These are phyloP conservation scores for Platanus orientalis DNA, from an alignment of 164 flowering plant species.

Conservation along the genomic window DNA sequence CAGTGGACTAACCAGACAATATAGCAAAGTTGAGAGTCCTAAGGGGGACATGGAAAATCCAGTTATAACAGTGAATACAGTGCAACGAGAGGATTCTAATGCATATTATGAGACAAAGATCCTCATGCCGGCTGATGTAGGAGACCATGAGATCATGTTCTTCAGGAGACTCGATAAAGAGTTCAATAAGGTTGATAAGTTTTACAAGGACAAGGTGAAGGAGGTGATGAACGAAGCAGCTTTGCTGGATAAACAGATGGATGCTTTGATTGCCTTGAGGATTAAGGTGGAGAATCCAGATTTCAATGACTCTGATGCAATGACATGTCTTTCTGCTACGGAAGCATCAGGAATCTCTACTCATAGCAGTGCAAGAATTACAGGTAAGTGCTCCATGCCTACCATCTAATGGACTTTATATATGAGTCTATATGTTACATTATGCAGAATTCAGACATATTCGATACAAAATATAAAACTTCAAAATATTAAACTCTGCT, in stretches of 20 bases:
- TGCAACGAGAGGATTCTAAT: background rate
- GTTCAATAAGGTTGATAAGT: conserved; percentile 57
- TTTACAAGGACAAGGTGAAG: conserved; percentile 51
- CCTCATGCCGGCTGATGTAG: conserved; percentile 50
- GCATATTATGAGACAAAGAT: conserved; percentile 45
- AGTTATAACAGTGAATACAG: conserved; percentile 17
- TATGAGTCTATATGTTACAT: too few species aligned
- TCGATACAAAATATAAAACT: too few species aligned
- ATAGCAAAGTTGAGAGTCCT: background rate
- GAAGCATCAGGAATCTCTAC: too few species aligned
- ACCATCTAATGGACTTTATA: too few species aligned
- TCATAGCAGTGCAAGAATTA: conserved; percentile 21
- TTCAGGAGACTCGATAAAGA: conserved; percentile 64
- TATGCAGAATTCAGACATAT: too few species aligned
- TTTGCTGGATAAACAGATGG: conserved; percentile 61
- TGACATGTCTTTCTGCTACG: too few species aligned
- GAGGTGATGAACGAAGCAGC: conserved; percentile 53
- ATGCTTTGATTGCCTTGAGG: conserved; percentile 28
- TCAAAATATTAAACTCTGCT: too few species aligned
- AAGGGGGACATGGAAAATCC: conserved; percentile 10
- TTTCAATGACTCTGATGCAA: too few species aligned
- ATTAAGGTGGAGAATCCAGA: background rate
- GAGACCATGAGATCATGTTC: conserved; percentile 48
- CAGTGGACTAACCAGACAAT: conserved; percentile 23
- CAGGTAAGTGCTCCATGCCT: conserved; percentile 24